phyloP scores from a whole-genome alignment of 495 filamentous ascomycete genomes.

The Jackrogersella minutella region DNA sequence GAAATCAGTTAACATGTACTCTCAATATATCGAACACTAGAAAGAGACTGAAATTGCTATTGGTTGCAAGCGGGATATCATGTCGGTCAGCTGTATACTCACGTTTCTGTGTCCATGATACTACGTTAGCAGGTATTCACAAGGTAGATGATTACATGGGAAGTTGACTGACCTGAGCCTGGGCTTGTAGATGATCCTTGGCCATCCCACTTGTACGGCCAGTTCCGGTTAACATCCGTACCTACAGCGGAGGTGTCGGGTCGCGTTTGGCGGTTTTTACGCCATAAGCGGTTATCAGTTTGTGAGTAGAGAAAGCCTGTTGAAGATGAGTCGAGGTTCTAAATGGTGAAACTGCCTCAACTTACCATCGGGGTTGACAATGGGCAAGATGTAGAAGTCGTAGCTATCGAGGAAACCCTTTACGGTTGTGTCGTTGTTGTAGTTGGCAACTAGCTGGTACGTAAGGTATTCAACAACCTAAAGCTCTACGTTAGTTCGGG shows the following conservation, averaged over 20 bases:
- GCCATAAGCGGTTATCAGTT: slow-evolving; percentile 66
- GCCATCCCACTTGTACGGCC: slow-evolving; percentile 53
- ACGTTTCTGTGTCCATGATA: slow-evolving; percentile 36
- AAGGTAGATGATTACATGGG: not conserved
- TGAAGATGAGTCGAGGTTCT: not conserved
- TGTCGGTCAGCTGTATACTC: slow-evolving; percentile 10
- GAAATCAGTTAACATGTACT: slow-evolving; percentile 2
- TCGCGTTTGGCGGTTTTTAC: slow-evolving; percentile 67
- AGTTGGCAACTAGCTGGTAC: slow-evolving; percentile 61
- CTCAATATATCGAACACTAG: not conserved
- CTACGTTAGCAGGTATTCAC: slow-evolving; percentile 15
- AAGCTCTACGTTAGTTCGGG: slow-evolving; percentile 4
- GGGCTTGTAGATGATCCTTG: slow-evolving; percentile 42
- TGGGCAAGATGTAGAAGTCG: slow-evolving; percentile 70
- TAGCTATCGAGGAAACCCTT: slow-evolving; percentile 63
- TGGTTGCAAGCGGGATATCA: not conserved
- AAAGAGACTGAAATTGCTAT: not conserved
- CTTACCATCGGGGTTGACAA: slow-evolving; percentile 70
- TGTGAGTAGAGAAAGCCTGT: slow-evolving; percentile 68
- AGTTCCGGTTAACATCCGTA: slow-evolving; percentile 71
- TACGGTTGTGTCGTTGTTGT: slow-evolving; percentile 53
- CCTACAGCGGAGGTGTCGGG: slow-evolving; percentile 59
- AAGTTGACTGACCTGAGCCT: slow-evolving; percentile 38
- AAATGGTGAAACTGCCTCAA: not conserved
- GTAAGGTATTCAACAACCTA: slow-evolving; percentile 64